Evolutionary conservation across 192 early-diverging fungal species (phyloP), one percentile per base, ranked within the genome.

Genomic region (Piromyces sp.): DNA sequence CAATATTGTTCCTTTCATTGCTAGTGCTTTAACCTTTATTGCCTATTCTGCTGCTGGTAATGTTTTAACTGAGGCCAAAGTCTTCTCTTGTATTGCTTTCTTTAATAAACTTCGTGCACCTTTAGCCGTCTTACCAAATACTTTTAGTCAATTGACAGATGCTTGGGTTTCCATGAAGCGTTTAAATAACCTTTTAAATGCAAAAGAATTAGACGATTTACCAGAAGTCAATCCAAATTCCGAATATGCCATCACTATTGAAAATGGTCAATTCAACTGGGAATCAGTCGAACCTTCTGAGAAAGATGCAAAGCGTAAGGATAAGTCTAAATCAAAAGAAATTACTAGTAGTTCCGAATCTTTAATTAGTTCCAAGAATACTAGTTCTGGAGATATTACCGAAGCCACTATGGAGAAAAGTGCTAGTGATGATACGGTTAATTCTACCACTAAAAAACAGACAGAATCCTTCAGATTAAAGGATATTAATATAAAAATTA

Each of bases 61-160:
- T 40, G 58, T 58, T 3, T 81, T 88, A 22, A 85, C 85, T 40
- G 84, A 85, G 0, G 85, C 87, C 0, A 86, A 85, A 30, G 88
- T 91, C 5, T 98, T 98, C 85, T 95, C 95, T 2, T 92, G 95
- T 5, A 87, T 99, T 80, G 87, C 95, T 2, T 87, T 99, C 13
- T 97, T 99, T 89, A 96, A 96, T 86, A 86, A 96, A 79, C 85
- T 98, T 29, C 93, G 94, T 84, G 95, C 95, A 86, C 96, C 97
- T 79, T 88, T 97, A 78, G 82, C 89, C 68, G 89, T 93, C 30
- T 94, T 98, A 83, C 96, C 97, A 0, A 91, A 86, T 37, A 92
- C 97, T 30, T 90, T 99, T 33, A 90, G 92, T 12, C 87, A 92
- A 5, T 84, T 90, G 0, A 88, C 97, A 15, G 95, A 96, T 81